Conservation (phyloP, 2,329 filamentous ascomycete species). For the Fusarium irregulare region DNA sequence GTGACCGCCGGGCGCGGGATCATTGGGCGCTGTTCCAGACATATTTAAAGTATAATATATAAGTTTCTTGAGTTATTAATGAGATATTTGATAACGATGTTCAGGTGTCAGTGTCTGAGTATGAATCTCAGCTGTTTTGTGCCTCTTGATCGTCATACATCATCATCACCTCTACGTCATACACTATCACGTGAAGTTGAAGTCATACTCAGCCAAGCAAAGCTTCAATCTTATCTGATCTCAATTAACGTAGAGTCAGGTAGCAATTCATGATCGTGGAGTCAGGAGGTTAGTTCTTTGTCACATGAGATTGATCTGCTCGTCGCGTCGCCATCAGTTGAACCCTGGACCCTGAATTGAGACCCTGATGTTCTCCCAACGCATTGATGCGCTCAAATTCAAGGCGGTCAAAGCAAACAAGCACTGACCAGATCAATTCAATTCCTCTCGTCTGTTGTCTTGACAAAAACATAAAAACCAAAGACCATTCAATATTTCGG, state of each 20-base stretch:
- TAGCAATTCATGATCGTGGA: too few species aligned
- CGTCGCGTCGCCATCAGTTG: neutral
- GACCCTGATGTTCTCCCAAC: neutral
- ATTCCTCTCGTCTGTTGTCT: neutral
- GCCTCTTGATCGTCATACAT: neutral
- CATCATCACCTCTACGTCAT: constrained; percentile 18
- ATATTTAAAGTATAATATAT: neutral
- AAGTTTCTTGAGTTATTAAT: neutral
- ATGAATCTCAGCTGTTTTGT: neutral
- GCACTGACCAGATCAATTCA: neutral
- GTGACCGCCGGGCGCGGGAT: constrained; percentile 10
- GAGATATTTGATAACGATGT: too few species aligned
- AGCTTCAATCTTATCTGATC: neutral
- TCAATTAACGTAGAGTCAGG: too few species aligned
- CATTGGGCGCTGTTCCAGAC: constrained; percentile 23
- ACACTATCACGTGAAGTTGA: neutral
- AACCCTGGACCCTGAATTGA: neutral
- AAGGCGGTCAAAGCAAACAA: neutral
- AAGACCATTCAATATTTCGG: neutral
- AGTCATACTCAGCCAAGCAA: neutral
- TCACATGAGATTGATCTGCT: neutral
- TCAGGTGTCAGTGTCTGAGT: neutral
- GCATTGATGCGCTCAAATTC: neutral
- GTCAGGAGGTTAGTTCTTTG: too few species aligned
- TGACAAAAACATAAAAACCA: neutral